Evolutionary conservation across 2,329 filamentous ascomycete genomes (phyloP).

Genomic region (Neurospora sp.): DNA sequence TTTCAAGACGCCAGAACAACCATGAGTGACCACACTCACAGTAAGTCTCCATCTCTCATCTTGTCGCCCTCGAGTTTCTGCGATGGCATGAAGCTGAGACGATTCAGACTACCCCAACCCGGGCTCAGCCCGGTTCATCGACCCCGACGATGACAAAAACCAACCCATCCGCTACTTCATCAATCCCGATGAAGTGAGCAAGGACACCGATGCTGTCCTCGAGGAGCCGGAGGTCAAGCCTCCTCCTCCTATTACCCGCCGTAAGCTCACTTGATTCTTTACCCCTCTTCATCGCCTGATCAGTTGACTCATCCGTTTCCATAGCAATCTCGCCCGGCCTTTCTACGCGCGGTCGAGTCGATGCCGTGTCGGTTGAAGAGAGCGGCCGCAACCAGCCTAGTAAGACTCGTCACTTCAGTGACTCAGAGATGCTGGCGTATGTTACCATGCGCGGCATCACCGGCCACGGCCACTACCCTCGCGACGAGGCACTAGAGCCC

Average conservation of each 20-base stretch:
- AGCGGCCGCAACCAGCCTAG: neutral
- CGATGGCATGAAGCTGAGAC: neutral
- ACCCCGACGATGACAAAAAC: neutral
- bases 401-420: neutral
- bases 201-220: too few relatives aligned
- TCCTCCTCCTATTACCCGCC: neutral
- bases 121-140: neutral
- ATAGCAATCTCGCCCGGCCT: neutral
- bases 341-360: neutral
- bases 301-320: neutral
- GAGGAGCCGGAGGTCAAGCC: neutral
- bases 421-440: neutral
- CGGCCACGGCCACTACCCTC: neutral
- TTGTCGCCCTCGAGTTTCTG: neutral
- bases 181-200: neutral
- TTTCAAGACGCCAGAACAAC: neutral
- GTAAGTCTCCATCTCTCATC: neutral
- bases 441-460: neutral
- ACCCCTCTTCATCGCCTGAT: neutral
- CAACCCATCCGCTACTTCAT: neutral
- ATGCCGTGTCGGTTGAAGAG: neutral
- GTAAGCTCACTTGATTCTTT: neutral
- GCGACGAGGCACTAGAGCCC: neutral
- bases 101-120: neutral
- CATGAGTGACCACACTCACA: neutral